phyloP scores from a whole-genome alignment of 768 basidiomycete species.

The Tulasnella sp. region DNA sequence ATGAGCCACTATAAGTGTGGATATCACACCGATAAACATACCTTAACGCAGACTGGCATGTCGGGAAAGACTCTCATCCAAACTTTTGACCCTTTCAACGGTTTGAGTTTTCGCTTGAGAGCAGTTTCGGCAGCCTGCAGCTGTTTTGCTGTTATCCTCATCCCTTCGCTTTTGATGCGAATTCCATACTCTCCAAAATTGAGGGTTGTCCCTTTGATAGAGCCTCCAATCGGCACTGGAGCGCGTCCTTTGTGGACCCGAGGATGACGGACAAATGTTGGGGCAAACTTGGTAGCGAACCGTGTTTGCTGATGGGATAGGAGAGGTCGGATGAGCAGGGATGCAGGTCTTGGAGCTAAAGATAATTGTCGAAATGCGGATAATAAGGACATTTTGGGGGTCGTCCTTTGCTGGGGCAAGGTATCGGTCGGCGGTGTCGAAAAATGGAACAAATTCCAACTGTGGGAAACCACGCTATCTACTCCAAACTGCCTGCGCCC shows the following conservation, averaged over 20 bases:
- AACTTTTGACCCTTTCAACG: conserved; percentile 84
- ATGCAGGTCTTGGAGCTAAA: background rate
- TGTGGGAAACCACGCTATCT: background rate
- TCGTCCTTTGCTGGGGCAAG: background rate
- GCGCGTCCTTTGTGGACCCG: conserved; percentile 90
- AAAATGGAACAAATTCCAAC: background rate
- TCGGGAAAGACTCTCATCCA: conserved; percentile 93
- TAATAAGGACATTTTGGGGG: conserved; percentile 22
- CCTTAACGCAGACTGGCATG: conserved; percentile 96
- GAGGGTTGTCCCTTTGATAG: conserved; percentile 89
- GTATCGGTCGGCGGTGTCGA: background rate
- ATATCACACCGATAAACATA: conserved; percentile 43
- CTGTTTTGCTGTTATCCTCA: conserved; percentile 85
- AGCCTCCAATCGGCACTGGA: conserved; percentile 86
- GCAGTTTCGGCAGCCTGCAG: conserved; percentile 84
- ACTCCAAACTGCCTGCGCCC: background rate
- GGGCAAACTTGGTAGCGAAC: conserved; percentile 64
- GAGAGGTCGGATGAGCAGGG: conserved; percentile 4
- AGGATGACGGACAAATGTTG: conserved; percentile 77
- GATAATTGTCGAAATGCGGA: conserved; percentile 11
- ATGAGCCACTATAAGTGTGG: background rate
- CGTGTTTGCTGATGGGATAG: conserved; percentile 17
- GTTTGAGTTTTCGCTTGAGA: conserved; percentile 85
- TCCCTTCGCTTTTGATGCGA: conserved; percentile 79
- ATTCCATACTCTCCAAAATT: conserved; percentile 93